These are phyloP conservation scores for Talaromyces sp. DNA, from an alignment of 2,329 filamentous ascomycete species.

Conservation along the genomic window DNA sequence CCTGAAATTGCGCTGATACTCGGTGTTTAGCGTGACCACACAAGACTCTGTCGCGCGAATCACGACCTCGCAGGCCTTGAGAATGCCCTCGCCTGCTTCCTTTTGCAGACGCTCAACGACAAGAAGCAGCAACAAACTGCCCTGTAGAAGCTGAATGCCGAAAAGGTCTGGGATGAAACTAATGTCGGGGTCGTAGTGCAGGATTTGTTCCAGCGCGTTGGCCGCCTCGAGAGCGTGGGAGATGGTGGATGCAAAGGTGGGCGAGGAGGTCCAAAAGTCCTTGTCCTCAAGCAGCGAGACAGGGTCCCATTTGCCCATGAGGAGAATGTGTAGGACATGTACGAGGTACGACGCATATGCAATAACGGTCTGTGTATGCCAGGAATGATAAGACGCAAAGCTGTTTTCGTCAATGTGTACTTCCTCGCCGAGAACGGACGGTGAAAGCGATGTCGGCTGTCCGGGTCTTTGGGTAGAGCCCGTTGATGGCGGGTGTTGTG, in stretches of 20 bases:
- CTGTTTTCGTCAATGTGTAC: constrained; percentile 37
- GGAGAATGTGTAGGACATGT: constrained; percentile 84
- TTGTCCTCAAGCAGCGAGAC: constrained; percentile 90
- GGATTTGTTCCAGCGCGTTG: constrained; percentile 78
- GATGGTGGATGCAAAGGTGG: constrained; percentile 80
- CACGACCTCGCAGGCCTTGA: constrained; percentile 86
- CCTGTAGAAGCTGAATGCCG: constrained; percentile 85
- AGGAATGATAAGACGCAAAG: constrained; percentile 28
- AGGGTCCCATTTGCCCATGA: constrained; percentile 94
- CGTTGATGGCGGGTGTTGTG: constrained; percentile 42
- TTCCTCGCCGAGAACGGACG: constrained; percentile 66
- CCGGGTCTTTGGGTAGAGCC: constrained; percentile 46
- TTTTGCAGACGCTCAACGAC: constrained; percentile 85
- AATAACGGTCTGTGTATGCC: constrained; percentile 76
- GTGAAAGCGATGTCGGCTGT: not conserved
- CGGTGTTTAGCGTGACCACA: constrained; percentile 84
- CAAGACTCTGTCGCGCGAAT: constrained; percentile 89
- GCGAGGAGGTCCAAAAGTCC: constrained; percentile 87
- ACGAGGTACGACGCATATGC: constrained; percentile 90
- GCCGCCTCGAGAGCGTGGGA: constrained; percentile 84
- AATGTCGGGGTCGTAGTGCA: constrained; percentile 83
- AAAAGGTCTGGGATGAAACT: constrained; percentile 98
- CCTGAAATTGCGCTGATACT: constrained; percentile 93
- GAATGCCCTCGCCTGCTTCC: constrained; percentile 78
- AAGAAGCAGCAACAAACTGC: constrained; percentile 77